These are phyloP conservation scores for Tilletiopsis washingtonensis DNA, from an alignment of 1,284 basidiomycete species.

Conservation along the genomic window DNA sequence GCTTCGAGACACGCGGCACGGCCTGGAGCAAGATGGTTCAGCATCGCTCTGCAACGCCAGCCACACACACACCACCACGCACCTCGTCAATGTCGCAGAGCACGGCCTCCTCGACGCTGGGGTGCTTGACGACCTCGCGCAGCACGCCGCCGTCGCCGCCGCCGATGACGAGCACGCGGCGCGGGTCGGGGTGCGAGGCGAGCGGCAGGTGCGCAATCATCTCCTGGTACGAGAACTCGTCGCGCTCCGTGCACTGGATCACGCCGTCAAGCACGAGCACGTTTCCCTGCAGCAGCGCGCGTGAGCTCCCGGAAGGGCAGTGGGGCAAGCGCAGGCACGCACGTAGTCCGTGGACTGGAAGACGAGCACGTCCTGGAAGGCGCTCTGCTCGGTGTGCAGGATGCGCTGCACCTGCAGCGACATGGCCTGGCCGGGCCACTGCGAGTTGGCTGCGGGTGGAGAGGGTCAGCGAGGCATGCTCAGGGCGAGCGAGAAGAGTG, in stretches of 20 bases:
- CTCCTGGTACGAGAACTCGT: slow-evolving; percentile 99
- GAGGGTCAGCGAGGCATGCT: background rate
- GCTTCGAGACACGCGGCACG: slow-evolving; percentile 88
- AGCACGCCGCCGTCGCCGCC: slow-evolving; percentile 73
- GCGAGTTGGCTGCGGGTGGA: slow-evolving; percentile 60
- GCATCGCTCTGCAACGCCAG: background rate
- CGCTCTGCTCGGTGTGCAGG: slow-evolving; percentile 83
- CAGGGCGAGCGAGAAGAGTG: background rate
- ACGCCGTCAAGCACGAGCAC: slow-evolving; percentile 92
- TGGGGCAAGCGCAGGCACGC: too few relatives aligned
- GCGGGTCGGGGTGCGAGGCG: slow-evolving; percentile 90
- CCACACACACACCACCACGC: background rate
- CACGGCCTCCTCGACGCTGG: slow-evolving; percentile 80
- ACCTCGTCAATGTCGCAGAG: slow-evolving; percentile 92
- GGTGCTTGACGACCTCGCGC: slow-evolving; percentile 92
- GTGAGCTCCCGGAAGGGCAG: too few relatives aligned
- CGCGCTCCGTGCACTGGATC: slow-evolving; percentile 93
- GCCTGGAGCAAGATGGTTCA: slow-evolving; percentile 51
- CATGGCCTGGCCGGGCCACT: slow-evolving; percentile 71
- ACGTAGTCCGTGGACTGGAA: slow-evolving; percentile 36
- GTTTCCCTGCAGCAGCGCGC: slow-evolving; percentile 79
- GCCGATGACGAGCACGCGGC: slow-evolving; percentile 91
- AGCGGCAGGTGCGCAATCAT: slow-evolving; percentile 97
- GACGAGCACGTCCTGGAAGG: slow-evolving; percentile 68
- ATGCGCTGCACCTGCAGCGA: slow-evolving; percentile 71